Evolutionary conservation across 2,329 filamentous ascomycete species (phyloP).

Genomic region (Claviceps humidiphila): DNA sequence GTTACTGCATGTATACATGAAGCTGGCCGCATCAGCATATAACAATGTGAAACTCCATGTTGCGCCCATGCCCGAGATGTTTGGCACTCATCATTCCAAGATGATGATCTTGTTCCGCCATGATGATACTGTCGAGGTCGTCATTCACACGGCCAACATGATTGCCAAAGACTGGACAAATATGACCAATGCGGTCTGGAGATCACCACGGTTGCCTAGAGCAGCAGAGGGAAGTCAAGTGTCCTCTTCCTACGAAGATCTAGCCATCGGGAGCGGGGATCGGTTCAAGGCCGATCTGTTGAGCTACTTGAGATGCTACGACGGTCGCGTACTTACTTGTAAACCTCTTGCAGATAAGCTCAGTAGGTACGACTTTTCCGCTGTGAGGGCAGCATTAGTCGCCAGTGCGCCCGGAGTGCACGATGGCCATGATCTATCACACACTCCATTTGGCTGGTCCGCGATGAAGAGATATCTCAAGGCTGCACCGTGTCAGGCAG

Average conservation of each 20-base stretch:
- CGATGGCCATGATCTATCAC: conserved; percentile 28
- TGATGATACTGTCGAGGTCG: conserved; percentile 62
- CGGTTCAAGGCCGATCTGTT: conserved; percentile 67
- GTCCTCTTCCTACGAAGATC: conserved; percentile 1
- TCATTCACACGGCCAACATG: conserved; percentile 88
- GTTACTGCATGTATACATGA: background rate
- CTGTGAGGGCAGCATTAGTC: conserved; percentile 57
- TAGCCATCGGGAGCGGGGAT: conserved; percentile 41
- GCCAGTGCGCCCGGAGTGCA: conserved; percentile 65
- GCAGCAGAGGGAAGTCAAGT: conserved; percentile 5
- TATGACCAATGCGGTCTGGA: conserved; percentile 77
- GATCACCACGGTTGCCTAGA: conserved; percentile 55
- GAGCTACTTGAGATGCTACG: conserved; percentile 59
- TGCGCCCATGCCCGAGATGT: conserved; percentile 71
- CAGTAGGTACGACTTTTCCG: conserved; percentile 51
- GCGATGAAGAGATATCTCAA: conserved; percentile 48
- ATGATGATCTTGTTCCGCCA: conserved; percentile 75
- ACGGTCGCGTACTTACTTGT: conserved; percentile 40
- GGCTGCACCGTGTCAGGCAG: conserved; percentile 32
- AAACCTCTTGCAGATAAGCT: conserved; percentile 44
- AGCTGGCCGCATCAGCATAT: conserved; percentile 35
- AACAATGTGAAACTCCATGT: conserved; percentile 57
- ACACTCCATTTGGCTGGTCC: conserved; percentile 64
- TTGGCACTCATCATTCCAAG: conserved; percentile 77
- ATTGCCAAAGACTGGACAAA: conserved; percentile 79